Evolutionary conservation across 2,329 filamentous ascomycete species (phyloP), one percentile per base, ranked within the genome.

Genomic region (Stagonosporopsis vannaccii): DNA sequence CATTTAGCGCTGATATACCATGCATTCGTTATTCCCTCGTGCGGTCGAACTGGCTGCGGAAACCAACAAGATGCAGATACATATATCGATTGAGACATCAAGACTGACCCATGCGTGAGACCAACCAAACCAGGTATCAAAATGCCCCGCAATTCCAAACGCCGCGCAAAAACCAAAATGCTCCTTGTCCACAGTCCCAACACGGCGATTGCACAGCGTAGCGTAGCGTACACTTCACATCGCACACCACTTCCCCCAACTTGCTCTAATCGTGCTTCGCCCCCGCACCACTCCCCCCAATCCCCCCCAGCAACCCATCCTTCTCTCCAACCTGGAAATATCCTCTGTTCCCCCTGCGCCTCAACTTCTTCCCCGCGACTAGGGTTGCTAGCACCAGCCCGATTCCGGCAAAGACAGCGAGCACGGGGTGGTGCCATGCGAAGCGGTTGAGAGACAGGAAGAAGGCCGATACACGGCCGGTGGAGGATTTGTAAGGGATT

Each of bases 401-500:
- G 17, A 86, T 75, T 19, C 88, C 76, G 59, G 87, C 82, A 15
- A 83, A 84, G 6, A 85, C 66, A 22, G 73, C 72, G 7, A 83
- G 63, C 49, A 79, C 70, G 1, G 81, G 81, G 60, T 84, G 81
- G 28, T 74, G 71, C n/a, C 69, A 65, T 20, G 76, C 68, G 48
- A 78, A 77, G 20, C 71, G 71, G 43, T 75, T 76, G 20, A 80
- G 61, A 4, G 73, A 74, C 60, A 78, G 78, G 77, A 91, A 90
- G 58, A 91, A 78, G 76, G 90, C 89, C 69, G 89, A 85, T 59
- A 94, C 79, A 54, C 83, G 83, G 50, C 86, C 87, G 56, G 90
- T 87, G n/a, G 90, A 92, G 60, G 89, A 86, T 79, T 94, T 95
- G 28, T 89, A 82, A 69, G 85, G 84, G 74, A 96, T 89, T 71